Evolutionary conservation across 495 filamentous ascomycete species (phyloP), one percentile per base, ranked within the genome.

Genomic region (Trichoderma orchidacearum): DNA sequence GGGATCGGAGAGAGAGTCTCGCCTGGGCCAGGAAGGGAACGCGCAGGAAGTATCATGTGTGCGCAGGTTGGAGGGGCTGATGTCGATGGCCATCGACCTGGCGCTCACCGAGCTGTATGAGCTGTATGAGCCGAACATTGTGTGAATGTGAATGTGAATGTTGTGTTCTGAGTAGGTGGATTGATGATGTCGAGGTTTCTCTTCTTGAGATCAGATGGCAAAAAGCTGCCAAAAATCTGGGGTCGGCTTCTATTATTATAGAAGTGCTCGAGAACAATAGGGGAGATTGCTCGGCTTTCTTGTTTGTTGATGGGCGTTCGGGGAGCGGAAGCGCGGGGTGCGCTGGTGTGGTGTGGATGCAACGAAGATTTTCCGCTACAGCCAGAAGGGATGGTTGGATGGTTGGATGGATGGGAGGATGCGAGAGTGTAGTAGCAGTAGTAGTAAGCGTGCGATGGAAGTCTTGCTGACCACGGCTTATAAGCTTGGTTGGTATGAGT

Each of bases 11-110:
- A 77, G 67, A 9, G 72, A 73, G 3, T 68, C 66, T 17, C 74
- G 64, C 45, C 70, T 67, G 11, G 74, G 74, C 74, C 74, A 77
- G 45, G 74, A 77, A n/a, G 74, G 74, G 60, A 72, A 77, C 18
- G 74, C 74, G 67, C 73, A 76, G 54, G 60, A 66, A 8, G 69
- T 60, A 57, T 71, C 71, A 61, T 72, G 66, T 5, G 60, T 58
- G 57, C 64, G 61, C 11, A 69, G 70, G 60, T 66, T 67, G 56
- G 64, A 71, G 30, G 71, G 68, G 30, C 70, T 66, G 60, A 81
- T 81, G 60, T 81, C 78, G 61, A 80, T 72, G 58, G 78, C 76
- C 48, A 72, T 66, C 5, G 78, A 61, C 30, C 57, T 60, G 30
- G 61, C 58, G 56, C 59, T 65, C 56, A 68, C 69, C 23, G 68